A percentile compares a stretch with the other conserved stretches of the same genome.
phyloP scores from a whole-genome alignment of 169 alveolate genomes.

The Babesia divergens region DNA sequence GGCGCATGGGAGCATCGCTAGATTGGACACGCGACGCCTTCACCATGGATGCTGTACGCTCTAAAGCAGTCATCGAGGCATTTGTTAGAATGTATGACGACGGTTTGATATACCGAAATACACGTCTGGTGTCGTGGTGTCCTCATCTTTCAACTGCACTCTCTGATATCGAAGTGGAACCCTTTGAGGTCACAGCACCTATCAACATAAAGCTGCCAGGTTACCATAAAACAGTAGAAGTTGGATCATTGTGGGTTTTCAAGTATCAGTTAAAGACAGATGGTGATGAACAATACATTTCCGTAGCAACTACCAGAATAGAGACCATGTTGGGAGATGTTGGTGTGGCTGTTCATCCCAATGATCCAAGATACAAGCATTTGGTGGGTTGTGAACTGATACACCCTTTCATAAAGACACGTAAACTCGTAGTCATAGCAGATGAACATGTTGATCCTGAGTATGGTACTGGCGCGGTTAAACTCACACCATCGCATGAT shows the following conservation, averaged over 20 bases:
- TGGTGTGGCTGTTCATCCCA: constrained; percentile 99
- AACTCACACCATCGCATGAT: constrained; percentile 99
- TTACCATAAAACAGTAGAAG: constrained; percentile 85
- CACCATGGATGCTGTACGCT: constrained; percentile 91
- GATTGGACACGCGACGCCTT: constrained; percentile 98
- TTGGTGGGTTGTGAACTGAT: constrained; percentile 93
- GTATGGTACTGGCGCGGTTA: constrained; percentile 99
- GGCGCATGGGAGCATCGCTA: constrained; percentile 89
- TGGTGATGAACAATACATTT: constrained; percentile 80
- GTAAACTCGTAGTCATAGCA: constrained; percentile 91
- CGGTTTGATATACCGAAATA: constrained; percentile 94
- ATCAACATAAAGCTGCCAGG: constrained; percentile 76
- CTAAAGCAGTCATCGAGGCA: constrained; percentile 95
- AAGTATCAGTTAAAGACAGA: constrained; percentile 84
- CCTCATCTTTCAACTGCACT: constrained; percentile 96
- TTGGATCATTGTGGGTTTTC: constrained; percentile 97
- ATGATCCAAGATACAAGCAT: constrained; percentile 90
- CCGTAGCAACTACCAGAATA: constrained; percentile 96
- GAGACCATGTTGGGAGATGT: constrained; percentile 99
- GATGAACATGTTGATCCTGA: constrained; percentile 96
- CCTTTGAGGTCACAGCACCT: constrained; percentile 89
- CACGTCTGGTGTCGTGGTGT: constrained; percentile 97
- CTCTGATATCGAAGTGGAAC: constrained; percentile 98
- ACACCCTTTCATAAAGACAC: constrained; percentile 96
- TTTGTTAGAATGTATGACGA: constrained; percentile 89